phyloP scores from a whole-genome alignment of 176 grass and related monocot species.

The Oryza glumipatula region DNA sequence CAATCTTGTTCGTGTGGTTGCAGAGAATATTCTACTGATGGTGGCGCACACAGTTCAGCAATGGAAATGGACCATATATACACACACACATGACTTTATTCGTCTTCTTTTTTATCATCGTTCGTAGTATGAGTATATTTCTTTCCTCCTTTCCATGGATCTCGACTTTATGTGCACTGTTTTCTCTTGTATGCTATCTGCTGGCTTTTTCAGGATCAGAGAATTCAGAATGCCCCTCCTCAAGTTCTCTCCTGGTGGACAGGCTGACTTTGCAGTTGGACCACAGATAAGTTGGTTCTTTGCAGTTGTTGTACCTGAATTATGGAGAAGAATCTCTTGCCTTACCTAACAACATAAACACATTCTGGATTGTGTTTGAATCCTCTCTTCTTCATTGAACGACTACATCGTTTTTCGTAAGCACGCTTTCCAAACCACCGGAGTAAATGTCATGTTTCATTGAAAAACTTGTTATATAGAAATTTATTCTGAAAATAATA shows the following conservation, averaged over 20 bases:
- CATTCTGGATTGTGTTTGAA: no score
- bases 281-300: no score
- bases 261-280: not conserved
- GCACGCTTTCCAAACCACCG: no score
- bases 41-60: not conserved
- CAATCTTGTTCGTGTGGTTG: not conserved
- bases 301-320: no score
- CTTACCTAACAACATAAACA: no score
- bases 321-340: no score
- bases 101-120: not conserved
- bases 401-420: no score
- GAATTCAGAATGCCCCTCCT: not conserved
- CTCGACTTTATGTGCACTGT: not conserved
- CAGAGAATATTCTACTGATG: conserved; percentile 24
- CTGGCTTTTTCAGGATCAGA: conserved; percentile 16
- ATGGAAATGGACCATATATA: not conserved
- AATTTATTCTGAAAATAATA: no score
- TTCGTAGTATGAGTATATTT: not conserved
- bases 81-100: not conserved
- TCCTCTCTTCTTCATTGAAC: no score
- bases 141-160: not conserved
- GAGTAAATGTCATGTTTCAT: no score
- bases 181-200: not conserved
- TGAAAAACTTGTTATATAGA: no score
- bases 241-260: not conserved